These are phyloP conservation scores for Gynochthodes officinalis DNA, from an alignment of 257 asterid species.

Conservation along the genomic window DNA sequence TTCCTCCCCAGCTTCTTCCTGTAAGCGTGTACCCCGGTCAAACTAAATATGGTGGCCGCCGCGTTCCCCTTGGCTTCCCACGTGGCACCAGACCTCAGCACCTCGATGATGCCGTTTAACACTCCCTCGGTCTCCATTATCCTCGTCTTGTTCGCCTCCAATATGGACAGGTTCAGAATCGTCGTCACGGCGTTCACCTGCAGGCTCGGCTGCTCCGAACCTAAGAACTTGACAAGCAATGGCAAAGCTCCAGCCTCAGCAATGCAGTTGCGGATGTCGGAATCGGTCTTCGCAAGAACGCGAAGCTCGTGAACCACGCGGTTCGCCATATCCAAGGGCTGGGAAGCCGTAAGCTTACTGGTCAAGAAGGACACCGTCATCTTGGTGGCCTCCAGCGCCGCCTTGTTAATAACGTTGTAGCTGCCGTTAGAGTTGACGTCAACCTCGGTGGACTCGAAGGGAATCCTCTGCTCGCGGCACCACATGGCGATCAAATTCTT, in stretches of 20 bases:
- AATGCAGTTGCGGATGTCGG: constrained; percentile 71
- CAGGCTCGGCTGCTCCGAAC: constrained; percentile 61
- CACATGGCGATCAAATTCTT: constrained; percentile 71
- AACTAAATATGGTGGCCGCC: constrained; percentile 78
- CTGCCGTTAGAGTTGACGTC: constrained; percentile 22
- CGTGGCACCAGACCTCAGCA: constrained; percentile 68
- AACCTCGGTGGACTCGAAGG: constrained; percentile 49
- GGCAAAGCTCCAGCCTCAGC: constrained; percentile 83
- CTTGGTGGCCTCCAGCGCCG: constrained; percentile 76
- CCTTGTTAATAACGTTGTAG: constrained; percentile 43
- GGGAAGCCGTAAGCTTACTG: constrained; percentile 52
- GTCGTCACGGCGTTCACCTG: constrained; percentile 84
- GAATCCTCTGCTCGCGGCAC: constrained; percentile 82
- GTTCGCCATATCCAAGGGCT: constrained; percentile 40
- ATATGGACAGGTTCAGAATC: constrained; percentile 73
- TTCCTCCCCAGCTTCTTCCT: constrained; percentile 55
- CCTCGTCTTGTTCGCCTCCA: constrained; percentile 66
- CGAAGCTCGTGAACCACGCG: constrained; percentile 84
- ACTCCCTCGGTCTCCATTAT: constrained; percentile 82
- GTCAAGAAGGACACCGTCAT: constrained; percentile 74
- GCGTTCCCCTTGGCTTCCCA: constrained; percentile 97
- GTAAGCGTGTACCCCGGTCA: constrained; percentile 55
- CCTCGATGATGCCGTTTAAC: constrained; percentile 65
- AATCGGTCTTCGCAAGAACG: constrained; percentile 66
- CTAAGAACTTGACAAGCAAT: constrained; percentile 47